Evolutionary conservation across 495 filamentous ascomycete species (phyloP).

Genomic region (Penicillium parvum): DNA sequence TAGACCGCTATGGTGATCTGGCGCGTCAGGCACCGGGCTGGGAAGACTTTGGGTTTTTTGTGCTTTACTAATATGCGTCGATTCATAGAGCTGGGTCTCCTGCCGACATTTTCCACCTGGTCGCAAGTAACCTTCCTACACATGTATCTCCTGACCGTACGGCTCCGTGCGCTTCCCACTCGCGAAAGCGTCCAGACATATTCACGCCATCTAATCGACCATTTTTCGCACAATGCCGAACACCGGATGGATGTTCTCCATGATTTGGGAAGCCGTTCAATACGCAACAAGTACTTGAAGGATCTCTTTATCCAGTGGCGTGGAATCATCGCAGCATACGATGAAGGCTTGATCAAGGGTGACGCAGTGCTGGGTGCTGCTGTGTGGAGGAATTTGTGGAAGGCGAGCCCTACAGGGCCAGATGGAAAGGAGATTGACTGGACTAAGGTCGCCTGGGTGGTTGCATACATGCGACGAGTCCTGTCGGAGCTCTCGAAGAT

Average conservation of each 20-base stretch:
- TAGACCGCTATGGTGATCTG: too few species aligned
- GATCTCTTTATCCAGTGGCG: slow-evolving; percentile 92
- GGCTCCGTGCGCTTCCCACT: slow-evolving; percentile 68
- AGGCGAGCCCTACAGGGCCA: slow-evolving; percentile 47
- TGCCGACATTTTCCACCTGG: slow-evolving; percentile 89
- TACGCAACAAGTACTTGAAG: slow-evolving; percentile 83
- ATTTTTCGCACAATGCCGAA: slow-evolving; percentile 91
- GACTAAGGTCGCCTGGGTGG: slow-evolving; percentile 64
- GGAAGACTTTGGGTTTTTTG: too few species aligned
- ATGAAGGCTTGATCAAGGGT: slow-evolving; percentile 77
- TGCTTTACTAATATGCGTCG: not conserved
- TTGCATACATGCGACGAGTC: slow-evolving; percentile 71
- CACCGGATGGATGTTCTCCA: slow-evolving; percentile 75
- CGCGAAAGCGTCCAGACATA: slow-evolving; percentile 54
- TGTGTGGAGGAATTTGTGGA: slow-evolving; percentile 91
- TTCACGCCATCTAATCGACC: slow-evolving; percentile 77
- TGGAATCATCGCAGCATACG: slow-evolving; percentile 75
- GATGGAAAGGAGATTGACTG: slow-evolving; percentile 60
- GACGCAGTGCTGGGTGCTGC: slow-evolving; percentile 84
- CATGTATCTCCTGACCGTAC: slow-evolving; percentile 89
- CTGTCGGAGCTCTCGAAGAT: slow-evolving; percentile 59
- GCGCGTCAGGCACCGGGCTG: too few species aligned
- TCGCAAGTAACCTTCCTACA: slow-evolving; percentile 93
- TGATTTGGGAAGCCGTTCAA: slow-evolving; percentile 55
- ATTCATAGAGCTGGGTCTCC: slow-evolving; percentile 53